Evolutionary conservation across 805 yeast species (phyloP).

Genomic region (Komagataella phaffii): DNA sequence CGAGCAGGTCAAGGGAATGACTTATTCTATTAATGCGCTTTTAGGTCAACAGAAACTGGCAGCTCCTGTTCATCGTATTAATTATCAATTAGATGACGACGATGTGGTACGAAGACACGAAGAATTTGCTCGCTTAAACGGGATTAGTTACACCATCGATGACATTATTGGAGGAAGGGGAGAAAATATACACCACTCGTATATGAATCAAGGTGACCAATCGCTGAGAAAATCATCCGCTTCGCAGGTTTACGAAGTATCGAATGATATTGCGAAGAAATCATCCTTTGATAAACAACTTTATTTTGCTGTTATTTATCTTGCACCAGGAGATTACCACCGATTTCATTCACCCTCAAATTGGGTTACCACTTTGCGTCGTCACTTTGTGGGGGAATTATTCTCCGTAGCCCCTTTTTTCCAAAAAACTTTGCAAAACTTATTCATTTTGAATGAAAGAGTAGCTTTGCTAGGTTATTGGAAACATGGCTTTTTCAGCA

Average conservation of each 20-base stretch:
- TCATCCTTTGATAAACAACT: constrained; percentile 34
- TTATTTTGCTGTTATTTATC: constrained; percentile 81
- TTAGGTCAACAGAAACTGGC: constrained; percentile 53
- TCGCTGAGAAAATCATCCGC: constrained; percentile 21
- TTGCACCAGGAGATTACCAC: constrained; percentile 98
- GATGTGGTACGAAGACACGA: constrained; percentile 35
- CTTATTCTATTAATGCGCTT: constrained; percentile 79
- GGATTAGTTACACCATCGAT: constrained; percentile 57
- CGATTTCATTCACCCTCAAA: constrained; percentile 91
- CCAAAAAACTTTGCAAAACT: constrained; percentile 73
- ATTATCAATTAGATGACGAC: constrained; percentile 24
- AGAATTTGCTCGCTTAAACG: constrained; percentile 69
- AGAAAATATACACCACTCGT: constrained; percentile 27
- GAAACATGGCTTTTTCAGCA: constrained; percentile 93
- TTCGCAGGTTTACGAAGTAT: constrained; percentile 14
- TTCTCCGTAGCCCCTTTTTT: constrained; percentile 95
- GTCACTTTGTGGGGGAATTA: constrained; percentile 92
- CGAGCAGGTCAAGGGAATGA: constrained; percentile 95
- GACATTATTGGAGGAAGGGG: constrained; percentile 49
- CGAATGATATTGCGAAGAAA: constrained; percentile 9
- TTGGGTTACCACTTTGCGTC: constrained; percentile 89
- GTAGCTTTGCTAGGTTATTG: constrained; percentile 92
- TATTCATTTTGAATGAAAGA: constrained; percentile 87
- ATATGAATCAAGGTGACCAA: constrained; percentile 60
- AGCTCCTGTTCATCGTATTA: constrained; percentile 38